A percentile compares a stretch with the other conserved stretches of the same genome.
phyloP scores from a whole-genome alignment of 2,329 filamentous ascomycete genomes.

The Dactylella cylindrospora region DNA sequence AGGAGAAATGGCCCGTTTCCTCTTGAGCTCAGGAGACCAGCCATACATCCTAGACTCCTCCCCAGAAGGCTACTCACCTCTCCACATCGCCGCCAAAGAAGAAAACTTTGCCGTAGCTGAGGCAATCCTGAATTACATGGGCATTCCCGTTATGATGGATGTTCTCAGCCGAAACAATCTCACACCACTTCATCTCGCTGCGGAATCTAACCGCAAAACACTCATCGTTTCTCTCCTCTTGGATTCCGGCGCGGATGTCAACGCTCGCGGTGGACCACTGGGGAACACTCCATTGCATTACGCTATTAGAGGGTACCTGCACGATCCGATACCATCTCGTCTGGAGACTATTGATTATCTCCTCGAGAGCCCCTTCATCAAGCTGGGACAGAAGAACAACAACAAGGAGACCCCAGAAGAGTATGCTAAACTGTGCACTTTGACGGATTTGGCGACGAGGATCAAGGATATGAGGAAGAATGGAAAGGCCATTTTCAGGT shows the following conservation, averaged over 20 bases:
- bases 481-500: conserved; percentile 40
- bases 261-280: conserved; percentile 28
- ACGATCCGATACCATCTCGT: conserved; percentile 40
- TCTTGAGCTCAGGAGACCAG: conserved; percentile 34
- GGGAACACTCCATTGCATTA: conserved; percentile 42
- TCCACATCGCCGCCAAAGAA: conserved; percentile 29
- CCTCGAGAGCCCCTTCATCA: conserved; percentile 40
- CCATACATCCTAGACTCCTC: conserved; percentile 31
- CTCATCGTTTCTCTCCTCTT: conserved; percentile 35
- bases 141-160: conserved; percentile 30
- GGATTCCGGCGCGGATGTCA: conserved; percentile 31
- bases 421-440: conserved; percentile 39
- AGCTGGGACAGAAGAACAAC: conserved; percentile 40
- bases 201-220: conserved; percentile 40
- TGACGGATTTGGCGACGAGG: conserved; percentile 31
- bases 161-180: conserved; percentile 30
- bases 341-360: conserved; percentile 41
- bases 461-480: conserved; percentile 44
- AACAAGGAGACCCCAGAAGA: conserved; percentile 41
- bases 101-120: conserved; percentile 39
- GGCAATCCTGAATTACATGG: conserved; percentile 36
- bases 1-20: conserved; percentile 37
- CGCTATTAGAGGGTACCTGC: conserved; percentile 36
- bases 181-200: conserved; percentile 33
- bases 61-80: conserved; percentile 21